A percentile compares a stretch with the other conserved stretches of the same genome.
These are phyloP conservation scores for Herpetomonas tarakana DNA, from an alignment of 208 protist genomes.

Conservation along the genomic window DNA sequence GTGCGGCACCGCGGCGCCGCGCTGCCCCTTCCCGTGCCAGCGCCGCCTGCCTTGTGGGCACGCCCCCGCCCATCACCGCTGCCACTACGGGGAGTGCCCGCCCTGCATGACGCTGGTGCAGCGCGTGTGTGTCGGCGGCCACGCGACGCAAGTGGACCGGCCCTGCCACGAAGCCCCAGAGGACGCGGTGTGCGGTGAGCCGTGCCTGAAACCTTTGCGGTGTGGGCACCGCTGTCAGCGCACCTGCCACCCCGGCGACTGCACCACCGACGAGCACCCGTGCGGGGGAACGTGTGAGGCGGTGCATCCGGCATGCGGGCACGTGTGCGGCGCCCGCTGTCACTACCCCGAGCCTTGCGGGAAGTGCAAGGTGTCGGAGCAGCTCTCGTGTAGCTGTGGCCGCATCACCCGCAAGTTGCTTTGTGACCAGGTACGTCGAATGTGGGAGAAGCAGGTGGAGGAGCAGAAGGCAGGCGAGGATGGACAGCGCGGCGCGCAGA, in stretches of 20 bases:
- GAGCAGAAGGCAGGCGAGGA: constrained; percentile 14
- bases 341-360: constrained; percentile 43
- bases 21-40: constrained; percentile 48
- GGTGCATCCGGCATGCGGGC: constrained; percentile 45
- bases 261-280: constrained; percentile 27
- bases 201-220: constrained; percentile 39
- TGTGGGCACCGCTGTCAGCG: constrained; percentile 66
- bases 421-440: constrained; percentile 35
- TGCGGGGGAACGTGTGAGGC: constrained; percentile 38
- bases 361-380: constrained; percentile 30
- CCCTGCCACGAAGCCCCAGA: constrained; percentile 25
- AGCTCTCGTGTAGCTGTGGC: constrained; percentile 56
- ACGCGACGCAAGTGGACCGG: constrained; percentile 21
- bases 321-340: constrained; percentile 50
- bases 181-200: constrained; percentile 31
- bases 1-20: constrained; percentile 57
- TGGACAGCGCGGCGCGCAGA: constrained; percentile 11
- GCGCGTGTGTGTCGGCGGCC: constrained; percentile 41
- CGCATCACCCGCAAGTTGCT: constrained; percentile 23
- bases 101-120: constrained; percentile 46
- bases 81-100: constrained; percentile 76
- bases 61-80: constrained; percentile 30
- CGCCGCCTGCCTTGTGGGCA: constrained; percentile 42
- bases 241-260: constrained; percentile 57
- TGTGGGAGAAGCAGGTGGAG: constrained; percentile 19